phyloP scores from a whole-genome alignment of 2,329 filamentous ascomycete genomes.

The Xylaria arbuscula region DNA sequence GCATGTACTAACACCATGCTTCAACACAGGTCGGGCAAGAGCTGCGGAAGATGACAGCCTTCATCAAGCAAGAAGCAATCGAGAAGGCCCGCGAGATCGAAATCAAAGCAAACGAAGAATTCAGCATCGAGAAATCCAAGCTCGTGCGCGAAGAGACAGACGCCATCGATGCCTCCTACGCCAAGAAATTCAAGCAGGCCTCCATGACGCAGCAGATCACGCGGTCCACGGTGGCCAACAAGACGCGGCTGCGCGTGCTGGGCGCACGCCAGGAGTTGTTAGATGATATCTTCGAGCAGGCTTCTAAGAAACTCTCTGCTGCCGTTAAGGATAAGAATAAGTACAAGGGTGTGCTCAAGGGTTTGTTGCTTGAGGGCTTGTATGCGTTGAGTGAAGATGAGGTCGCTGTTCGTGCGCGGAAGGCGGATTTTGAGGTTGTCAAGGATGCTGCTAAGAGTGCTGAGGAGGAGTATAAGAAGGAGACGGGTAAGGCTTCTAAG shows the following conservation, averaged over 20 bases:
- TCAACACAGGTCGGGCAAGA: conserved; percentile 89
- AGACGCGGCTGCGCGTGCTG: conserved; percentile 90
- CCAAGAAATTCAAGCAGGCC: conserved; percentile 99
- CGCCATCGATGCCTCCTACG: conserved; percentile 90
- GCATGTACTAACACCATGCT: conserved; percentile 10
- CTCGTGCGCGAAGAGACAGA: conserved; percentile 95
- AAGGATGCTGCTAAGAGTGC: conserved; percentile 84
- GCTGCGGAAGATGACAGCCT: conserved; percentile 99
- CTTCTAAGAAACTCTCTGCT: conserved; percentile 75
- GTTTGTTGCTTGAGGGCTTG: conserved; percentile 86
- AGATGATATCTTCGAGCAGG: conserved; percentile 86
- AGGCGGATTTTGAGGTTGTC: conserved; percentile 80
- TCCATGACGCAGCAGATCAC: conserved; percentile 99
- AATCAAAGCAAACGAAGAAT: conserved; percentile 98
- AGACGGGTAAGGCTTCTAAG: conserved; percentile 74
- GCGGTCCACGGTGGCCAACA: conserved; percentile 94
- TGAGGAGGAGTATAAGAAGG: conserved; percentile 84
- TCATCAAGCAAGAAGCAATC: conserved; percentile 98
- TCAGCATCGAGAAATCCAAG: conserved; percentile 98
- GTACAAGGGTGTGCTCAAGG: conserved; percentile 82
- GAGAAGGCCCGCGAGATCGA: conserved; percentile 98
- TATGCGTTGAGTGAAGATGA: conserved; percentile 88
- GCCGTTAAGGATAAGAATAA: conserved; percentile 75
- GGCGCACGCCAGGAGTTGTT: conserved; percentile 89
- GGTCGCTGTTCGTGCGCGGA: conserved; percentile 78